Base-by-base conservation (phyloP, 2,329 filamentous ascomycete species). In the Cladophialophora exuberans region DNA sequence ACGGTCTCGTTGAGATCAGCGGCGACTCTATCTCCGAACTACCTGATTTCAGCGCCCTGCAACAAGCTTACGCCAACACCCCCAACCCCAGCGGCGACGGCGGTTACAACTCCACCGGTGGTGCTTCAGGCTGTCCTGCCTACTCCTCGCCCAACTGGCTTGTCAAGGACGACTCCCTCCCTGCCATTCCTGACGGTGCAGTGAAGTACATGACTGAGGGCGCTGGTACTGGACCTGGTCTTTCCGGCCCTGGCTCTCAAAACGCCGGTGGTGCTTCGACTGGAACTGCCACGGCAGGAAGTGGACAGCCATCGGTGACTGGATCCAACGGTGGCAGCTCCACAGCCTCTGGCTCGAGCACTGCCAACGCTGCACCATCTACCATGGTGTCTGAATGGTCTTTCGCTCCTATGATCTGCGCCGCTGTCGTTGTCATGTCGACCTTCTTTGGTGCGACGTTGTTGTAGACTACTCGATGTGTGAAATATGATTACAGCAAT, bases 1-100 rank as follows among this genome's bases (percentile, higher is more conserved):
- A 85, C 73, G 93, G 92, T 62, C 86, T 96, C 56, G 90, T 92
- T 69, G 75, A 83, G 54, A 78, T 94, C 67, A 68, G 72, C 42
- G 81, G 79, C 60, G 66, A 72, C 69, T 73, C 72, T 23, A 80
- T 88, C 55, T 76, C 75, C 26, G 81, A 87, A 61, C 74, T 79
- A 28, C 60, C 72, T 35, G 89, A 93, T 67, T 96, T 86, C 73
- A 70, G 74, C 42, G 74, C 76, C 45, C 76, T 86, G 53, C 76
- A 80, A 73, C 65, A 65, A 7, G 79, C 79, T 26, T 77, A 81
- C 64, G 59, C 69, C 1, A 74, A 75, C 58, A 81, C 79, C 62
- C 66, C 73, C 46, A 73, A 76, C 66, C 83, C 83, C 39, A 57
- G 62, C 22, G 83, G 81, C 42, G 78, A 84, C 64, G 83, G 83